Evolutionary conservation across 495 filamentous ascomycete species (phyloP), one percentile per base, ranked within the genome.

Genomic region (Ascodesmis nigricans): DNA sequence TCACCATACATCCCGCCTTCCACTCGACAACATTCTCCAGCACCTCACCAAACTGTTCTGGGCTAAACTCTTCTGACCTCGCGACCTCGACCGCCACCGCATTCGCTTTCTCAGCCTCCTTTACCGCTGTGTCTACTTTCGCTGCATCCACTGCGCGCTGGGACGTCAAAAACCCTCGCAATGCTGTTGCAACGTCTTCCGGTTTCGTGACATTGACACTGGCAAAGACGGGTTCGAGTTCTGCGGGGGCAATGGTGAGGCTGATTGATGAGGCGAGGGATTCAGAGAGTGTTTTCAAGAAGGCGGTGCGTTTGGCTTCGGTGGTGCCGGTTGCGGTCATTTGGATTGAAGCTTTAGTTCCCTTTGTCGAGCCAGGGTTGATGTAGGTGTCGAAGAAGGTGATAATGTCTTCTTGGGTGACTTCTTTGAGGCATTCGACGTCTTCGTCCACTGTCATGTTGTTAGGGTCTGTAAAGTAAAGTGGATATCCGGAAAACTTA

Each of bases 341-440:
- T 42, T 95, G 77, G 22, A 93, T 64, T 2, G 78, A 67, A 5
- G 82, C 54, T 55, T 93, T 93, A 13, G 80, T 73, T 17, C 87
- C 70, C 0, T 54, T 58, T 2, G 67, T 55, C 8, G 84, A 91
- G 1, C 55, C 55, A 0, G 87, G 84, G 30, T 70, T 57, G 39
- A 93, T 75, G 58, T 69, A 84, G 15, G 70, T 62, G 14, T 64
- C 57, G 59, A 67, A 93, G 58, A 92, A 99, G 14, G 70, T 61
- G 18, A 80, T 44, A 47, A 95, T 62, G 27, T 92, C 77, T 1
- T 59, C 47, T 53, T 91, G 91, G 40, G 65, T 79, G 43, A 93
- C 57, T 5, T 59, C 56, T 39, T 72, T 70, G 43, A 95, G 67
- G 35, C 73, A 57, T 5, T 67, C 71, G 8, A 75, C 83, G 41